A percentile compares a stretch with the other conserved stretches of the same genome.
phyloP scores from a whole-genome alignment of 2,329 filamentous ascomycete species.

The Pyrenochaeta sp. region DNA sequence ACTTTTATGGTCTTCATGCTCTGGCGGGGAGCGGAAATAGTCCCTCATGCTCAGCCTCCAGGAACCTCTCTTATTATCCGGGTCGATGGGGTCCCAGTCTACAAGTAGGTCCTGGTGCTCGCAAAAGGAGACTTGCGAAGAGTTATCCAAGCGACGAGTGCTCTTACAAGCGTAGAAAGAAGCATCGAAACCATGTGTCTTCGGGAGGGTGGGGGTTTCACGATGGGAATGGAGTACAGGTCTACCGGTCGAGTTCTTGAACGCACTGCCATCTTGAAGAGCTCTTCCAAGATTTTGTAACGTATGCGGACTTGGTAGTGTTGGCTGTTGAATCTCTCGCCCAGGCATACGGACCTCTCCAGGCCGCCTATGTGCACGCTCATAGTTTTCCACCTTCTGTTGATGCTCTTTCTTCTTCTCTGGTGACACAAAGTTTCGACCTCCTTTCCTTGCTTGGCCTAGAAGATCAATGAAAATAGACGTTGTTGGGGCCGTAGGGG shows the following conservation, averaged over 20 bases:
- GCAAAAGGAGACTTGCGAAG: constrained; percentile 6
- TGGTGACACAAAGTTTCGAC: not conserved
- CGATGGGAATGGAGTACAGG: too few species aligned
- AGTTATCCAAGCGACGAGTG: not conserved
- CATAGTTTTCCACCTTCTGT: not conserved
- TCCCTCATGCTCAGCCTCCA: constrained; percentile 1
- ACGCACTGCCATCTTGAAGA: not conserved
- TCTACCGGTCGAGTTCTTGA: not conserved
- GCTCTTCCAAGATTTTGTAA: not conserved
- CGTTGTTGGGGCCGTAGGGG: not conserved
- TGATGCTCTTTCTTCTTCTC: not conserved
- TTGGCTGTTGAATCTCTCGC: not conserved
- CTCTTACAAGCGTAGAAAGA: not conserved
- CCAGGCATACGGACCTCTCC: not conserved
- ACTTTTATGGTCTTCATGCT: not conserved
- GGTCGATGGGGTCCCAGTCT: constrained; percentile 7
- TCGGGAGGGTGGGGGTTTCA: not conserved
- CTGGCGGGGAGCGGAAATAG: not conserved
- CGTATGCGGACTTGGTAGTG: not conserved
- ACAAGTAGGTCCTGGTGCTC: constrained; percentile 7
- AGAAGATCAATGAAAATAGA: not conserved
- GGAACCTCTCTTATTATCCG: constrained; percentile 8
- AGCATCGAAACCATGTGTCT: not conserved
- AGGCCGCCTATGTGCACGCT: not conserved
- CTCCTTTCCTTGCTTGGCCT: not conserved